These are phyloP conservation scores for Anthoceros angustus DNA, from an alignment of 225 moss, liverwort and hornwort species.

Conservation along the genomic window DNA sequence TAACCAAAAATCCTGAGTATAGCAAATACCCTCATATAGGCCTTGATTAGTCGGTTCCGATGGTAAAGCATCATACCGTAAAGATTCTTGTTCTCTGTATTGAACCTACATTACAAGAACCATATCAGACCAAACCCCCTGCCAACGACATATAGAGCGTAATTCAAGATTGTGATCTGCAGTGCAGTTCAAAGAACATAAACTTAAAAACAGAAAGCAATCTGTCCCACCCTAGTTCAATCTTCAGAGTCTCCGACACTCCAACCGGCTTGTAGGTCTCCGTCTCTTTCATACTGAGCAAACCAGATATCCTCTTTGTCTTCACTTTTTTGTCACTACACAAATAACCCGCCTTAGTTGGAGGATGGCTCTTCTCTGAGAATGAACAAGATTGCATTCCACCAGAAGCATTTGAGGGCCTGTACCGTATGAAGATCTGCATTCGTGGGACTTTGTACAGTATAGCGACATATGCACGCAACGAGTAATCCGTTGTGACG, in stretches of 20 bases:
- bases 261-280: constrained; percentile 33
- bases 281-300: constrained; percentile 30
- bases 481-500: constrained; percentile 33
- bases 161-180: not conserved
- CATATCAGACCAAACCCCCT: not conserved
- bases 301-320: constrained; percentile 34
- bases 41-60: constrained; percentile 36
- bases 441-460: constrained; percentile 44
- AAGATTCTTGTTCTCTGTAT: constrained; percentile 32
- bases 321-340: constrained; percentile 44
- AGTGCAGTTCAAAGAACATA: not conserved
- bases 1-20: not conserved
- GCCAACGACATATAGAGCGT: not conserved
- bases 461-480: constrained; percentile 35
- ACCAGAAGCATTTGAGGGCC: not conserved
- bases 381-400: not conserved
- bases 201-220: not conserved
- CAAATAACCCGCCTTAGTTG: not conserved
- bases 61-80: constrained; percentile 49
- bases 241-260: constrained; percentile 27
- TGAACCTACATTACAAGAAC: constrained; percentile 22
- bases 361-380: not conserved
- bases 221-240: constrained; percentile 26
- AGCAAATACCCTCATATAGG: constrained; percentile 34
- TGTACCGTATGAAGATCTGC: constrained; percentile 38